Base-by-base conservation (phyloP, 2,329 filamentous ascomycete species). In the Nemania diffusa region DNA sequence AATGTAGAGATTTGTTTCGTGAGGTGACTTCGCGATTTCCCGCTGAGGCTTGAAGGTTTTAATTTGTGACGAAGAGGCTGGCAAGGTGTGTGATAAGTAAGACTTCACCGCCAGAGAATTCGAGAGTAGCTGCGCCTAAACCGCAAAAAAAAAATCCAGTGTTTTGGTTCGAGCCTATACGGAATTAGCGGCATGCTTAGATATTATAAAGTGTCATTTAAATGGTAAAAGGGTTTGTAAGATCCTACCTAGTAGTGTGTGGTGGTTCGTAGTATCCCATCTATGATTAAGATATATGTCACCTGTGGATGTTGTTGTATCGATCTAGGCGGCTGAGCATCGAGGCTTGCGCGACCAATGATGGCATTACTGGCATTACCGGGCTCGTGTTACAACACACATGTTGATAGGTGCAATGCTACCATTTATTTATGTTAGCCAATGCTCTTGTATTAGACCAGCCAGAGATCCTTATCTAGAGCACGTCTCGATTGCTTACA, bases 391-490 rank as follows among this genome's bases (percentile, higher is more conserved):
- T 22, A 51, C 29, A 53, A 27, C 40, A 42, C 37, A 24, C 46
- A 62, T 53, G 48, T 22, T 24, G 20, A 53, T 26, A 15, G n/a
- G 17, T 20, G 24, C 15, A 26, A 44, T 17, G 44, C 51, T 65
- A 58, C 8, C 17, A 9, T 17, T 58, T 20, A 27, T 57, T 17
- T 2, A 29, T 48, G 51, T 66, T 42, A 48, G 64, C 52, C 37
- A 11, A 11, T 26, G 7, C 24, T 40, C 50, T 9, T 34, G n/a
- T 53, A 20, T 50, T 13, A 27, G n/a, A 29, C 42, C 24, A 3
- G 24, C 24, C 8, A 29, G 22, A 24, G 13, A 11, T 24, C 20
- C 26, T 15, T 32, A 40, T 22, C 15, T 32, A 32, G 27, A 32
- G 9, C 37, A n/a, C 5, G 29, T 48, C 37, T 37, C 4, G 37